phyloP scores from a whole-genome alignment of 2,329 filamentous ascomycete genomes.

The Fusarium sp. region DNA sequence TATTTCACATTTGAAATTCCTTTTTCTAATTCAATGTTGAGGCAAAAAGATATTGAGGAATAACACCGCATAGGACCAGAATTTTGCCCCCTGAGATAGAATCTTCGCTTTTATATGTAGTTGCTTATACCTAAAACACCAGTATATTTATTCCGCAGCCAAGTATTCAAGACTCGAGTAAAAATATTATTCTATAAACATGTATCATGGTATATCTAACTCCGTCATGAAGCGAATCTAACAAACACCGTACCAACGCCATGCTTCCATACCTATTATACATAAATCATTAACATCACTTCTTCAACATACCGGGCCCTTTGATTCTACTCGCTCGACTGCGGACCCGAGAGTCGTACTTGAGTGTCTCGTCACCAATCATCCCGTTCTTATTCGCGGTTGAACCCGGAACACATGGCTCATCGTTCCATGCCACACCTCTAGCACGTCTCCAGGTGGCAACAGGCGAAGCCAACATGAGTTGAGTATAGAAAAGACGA shows the following conservation, averaged over 20 bases:
- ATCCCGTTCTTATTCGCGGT: conserved; percentile 29
- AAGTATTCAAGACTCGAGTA: neutral
- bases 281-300: conserved; percentile 15
- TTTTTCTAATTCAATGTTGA: no score
- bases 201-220: neutral
- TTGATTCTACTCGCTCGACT: conserved; percentile 32
- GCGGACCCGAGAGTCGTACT: conserved; percentile 37
- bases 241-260: neutral
- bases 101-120: no score
- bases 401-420: conserved; percentile 39
- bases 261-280: neutral
- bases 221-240: neutral
- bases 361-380: conserved; percentile 31
- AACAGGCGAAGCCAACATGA: conserved; percentile 63
- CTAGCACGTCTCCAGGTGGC: conserved; percentile 60
- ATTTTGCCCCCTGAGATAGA: no score
- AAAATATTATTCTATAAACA: conserved; percentile 1
- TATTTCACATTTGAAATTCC: no score
- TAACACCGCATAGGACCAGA: no score
- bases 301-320: conserved; percentile 36
- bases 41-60: no score
- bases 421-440: conserved; percentile 33
- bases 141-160: neutral
- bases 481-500: conserved; percentile 67
- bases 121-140: no score